Percentiles rank a stretch among this genome's conserved stretches.
Conservation (phyloP, 345 rosid species). For the Eucalyptus erythrocorys region DNA sequence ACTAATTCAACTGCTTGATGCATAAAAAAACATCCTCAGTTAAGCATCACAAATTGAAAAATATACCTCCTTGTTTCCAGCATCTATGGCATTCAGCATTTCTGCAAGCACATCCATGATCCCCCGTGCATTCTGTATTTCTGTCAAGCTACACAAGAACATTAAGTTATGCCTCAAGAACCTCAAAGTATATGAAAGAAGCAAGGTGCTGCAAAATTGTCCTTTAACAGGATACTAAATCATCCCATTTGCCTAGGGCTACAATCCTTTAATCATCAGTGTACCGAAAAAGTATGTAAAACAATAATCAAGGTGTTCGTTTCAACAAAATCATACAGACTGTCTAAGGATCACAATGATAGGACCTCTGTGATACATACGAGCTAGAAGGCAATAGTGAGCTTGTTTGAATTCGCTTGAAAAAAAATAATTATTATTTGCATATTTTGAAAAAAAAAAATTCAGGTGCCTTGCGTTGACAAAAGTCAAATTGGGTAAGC, state of each 20-base stretch:
- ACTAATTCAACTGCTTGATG: too few species aligned
- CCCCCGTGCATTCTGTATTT: constrained; percentile 96
- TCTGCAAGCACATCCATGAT: constrained; percentile 95
- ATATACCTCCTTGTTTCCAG: too few species aligned
- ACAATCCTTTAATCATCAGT: neutral
- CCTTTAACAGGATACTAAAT: neutral
- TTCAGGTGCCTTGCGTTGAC: neutral
- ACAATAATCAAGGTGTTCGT: neutral
- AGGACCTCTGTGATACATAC: neutral
- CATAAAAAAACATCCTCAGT: too few species aligned
- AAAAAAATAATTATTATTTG: neutral
- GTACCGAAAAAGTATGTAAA: neutral
- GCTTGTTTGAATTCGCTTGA: neutral
- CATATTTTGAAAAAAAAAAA: neutral
- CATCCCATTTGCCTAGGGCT: neutral
- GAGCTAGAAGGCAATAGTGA: neutral
- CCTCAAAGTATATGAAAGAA: neutral
- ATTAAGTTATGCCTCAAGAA: neutral
- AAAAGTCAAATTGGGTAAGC: neutral
- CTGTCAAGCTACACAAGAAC: constrained; percentile 61
- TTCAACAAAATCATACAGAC: neutral
- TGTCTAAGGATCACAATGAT: neutral
- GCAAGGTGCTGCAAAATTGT: neutral
- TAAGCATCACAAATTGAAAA: too few species aligned
- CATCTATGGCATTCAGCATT: constrained; percentile 90